Evolutionary conservation across 2,329 filamentous ascomycete genomes (phyloP), one percentile per base, ranked within the genome.

Genomic region (Cladosporium sp.): DNA sequence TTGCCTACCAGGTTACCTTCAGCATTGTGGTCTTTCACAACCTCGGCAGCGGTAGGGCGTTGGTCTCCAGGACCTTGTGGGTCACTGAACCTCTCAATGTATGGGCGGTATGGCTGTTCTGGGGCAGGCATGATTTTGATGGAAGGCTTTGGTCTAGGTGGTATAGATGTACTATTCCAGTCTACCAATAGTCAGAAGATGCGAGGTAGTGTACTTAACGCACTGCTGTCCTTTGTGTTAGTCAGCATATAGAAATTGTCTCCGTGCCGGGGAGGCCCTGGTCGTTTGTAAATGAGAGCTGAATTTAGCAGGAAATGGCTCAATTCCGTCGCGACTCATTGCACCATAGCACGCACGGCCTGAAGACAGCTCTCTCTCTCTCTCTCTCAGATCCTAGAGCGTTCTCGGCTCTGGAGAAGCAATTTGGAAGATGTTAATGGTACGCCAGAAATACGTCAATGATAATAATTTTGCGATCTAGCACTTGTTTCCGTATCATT

Each of bases 1-100:
- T 74, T 75, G 47, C 66, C 72, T 1, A 58, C 52, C 28, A 75
- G 68, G 19, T 67, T 73, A 45, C 69, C 70, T 7, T 68, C 60
- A n/a, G 74, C 55, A 22, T 61, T 56, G 36, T 58, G 56, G 50
- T 68, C 67, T 40, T 64, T 49, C 36, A 69, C 48, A 28, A 70
- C 58, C 34, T 68, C 60, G 8, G 60, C 25, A n/a, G 66, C 64
- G 2, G 65, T 68, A 10, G 67, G 66, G 2, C 65, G 64, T 47
- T 50, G 56, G 34, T 61, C 56, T 22, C 53, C 53, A 69, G 60
- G 59, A 72, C 32, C 72, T 74, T 62, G 34, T 19, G 48, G 3
- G 67, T 71, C 2, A 70, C 35, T 71, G n/a, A 67, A 60, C 67
- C 80, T 62, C 57, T 76, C 67, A 39, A 50, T 24, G 56, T 58